These are phyloP conservation scores for Tillandsia leiboldiana DNA, from an alignment of 176 grass and related monocot species.

Conservation along the genomic window DNA sequence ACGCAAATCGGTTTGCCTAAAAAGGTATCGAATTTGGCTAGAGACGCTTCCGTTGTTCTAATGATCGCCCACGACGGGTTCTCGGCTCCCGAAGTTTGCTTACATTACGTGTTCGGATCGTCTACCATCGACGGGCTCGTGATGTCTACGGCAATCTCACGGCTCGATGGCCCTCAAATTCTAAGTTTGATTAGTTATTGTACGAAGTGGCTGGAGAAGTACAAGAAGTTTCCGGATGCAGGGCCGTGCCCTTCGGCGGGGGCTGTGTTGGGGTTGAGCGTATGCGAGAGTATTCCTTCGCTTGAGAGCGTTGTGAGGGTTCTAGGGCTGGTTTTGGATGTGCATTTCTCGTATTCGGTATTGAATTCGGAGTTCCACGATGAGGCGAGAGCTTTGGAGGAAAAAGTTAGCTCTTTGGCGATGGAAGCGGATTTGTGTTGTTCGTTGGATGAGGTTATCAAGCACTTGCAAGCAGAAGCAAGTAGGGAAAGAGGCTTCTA, in stretches of 20 bases:
- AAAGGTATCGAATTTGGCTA: constrained; percentile 15
- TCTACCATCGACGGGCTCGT: constrained; percentile 42
- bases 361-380: constrained; percentile 49
- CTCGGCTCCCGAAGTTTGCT: constrained; percentile 54
- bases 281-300: constrained; percentile 44
- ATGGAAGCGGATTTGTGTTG: constrained; percentile 34
- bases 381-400: constrained; percentile 29
- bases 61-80: constrained; percentile 71
- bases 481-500: constrained; percentile 23
- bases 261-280: constrained; percentile 27
- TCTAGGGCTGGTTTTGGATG: constrained; percentile 55
- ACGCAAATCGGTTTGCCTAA: constrained; percentile 16
- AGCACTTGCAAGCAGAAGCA: constrained; percentile 26
- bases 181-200: constrained; percentile 48
- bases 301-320: constrained; percentile 30
- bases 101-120: constrained; percentile 65
- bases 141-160: constrained; percentile 37
- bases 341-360: constrained; percentile 69
- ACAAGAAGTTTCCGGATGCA: constrained; percentile 38
- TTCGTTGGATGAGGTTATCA: constrained; percentile 37
- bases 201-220: constrained; percentile 69
- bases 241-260: not conserved
- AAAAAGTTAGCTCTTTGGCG: constrained; percentile 32
- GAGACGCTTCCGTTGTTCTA: constrained; percentile 44
- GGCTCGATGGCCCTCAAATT: constrained; percentile 60